Base-by-base conservation (phyloP, 2,329 filamentous ascomycete species). In the Colletotrichum sp. region DNA sequence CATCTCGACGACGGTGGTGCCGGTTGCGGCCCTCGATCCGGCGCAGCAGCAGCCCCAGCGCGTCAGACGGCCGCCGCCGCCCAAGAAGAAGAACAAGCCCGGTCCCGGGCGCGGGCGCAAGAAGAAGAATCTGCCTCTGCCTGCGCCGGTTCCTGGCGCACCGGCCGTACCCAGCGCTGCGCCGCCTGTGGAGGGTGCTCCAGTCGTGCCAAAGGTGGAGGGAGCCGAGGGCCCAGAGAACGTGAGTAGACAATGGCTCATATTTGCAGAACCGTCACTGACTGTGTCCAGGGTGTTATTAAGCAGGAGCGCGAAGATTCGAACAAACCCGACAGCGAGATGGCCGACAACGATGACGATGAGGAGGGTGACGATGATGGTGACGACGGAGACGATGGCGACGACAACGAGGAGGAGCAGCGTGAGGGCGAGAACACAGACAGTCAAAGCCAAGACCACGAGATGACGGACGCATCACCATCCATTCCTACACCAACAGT, bases 61-160 rank as follows among this genome's bases (percentile, higher is more conserved):
- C n/a, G 86, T 87, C 82, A 91, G 93, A 82, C 92, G 93, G 76
- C 93, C 93, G 0, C 93, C 93, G 32, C 94, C 94, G 1, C 95
- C 95, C 0, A 96, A 95, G 83, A 93, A 95, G 83, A 98, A 96
- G 88, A 89, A 91, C 64, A 96, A 95, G 84, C 94, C 85, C 32
- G 89, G 95, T 0, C 92, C 94, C 44, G 95, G 95, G 9, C 92
- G 95, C 77, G 95, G 95, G 19, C 90, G 92, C 77, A 96, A 94
- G 89, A 96, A 94, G 90, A 95, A 93, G 85, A 95, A 93, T 83
- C 82, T 87, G 79, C 85, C 86, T 19, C 76, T 86, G 15, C 85
- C 85, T 3, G 80, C 83, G 13, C 80, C 83, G 29, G 83, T 81
- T 4, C 84, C 86, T 49, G 59, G 59, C 22, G 59, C 29, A 34